Base-by-base conservation (phyloP, 176 grass and related monocot species). In the Elaeis guineensis region DNA sequence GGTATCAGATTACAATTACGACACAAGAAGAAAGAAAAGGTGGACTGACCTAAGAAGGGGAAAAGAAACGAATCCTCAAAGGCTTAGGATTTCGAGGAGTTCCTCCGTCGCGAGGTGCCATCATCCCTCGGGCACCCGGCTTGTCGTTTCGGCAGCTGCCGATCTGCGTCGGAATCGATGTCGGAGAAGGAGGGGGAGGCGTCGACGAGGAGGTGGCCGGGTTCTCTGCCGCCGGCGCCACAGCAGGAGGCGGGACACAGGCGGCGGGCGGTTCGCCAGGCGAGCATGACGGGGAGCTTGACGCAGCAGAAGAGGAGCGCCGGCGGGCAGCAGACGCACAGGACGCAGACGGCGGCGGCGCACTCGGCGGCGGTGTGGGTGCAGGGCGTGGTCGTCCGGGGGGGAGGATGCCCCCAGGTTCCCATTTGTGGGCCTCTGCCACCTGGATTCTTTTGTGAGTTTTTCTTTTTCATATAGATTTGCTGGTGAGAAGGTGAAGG, bases 281-380 rank as follows among this genome's bases (percentile, higher is more conserved):
- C 85, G 73, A 62, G 62, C 52, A 69, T 68, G 66, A 86, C 25
- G 7, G 90, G 85, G 9, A 75, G 72, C 51, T 78, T 70, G 75
- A 73, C 60, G 64, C 78, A 78, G 82, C 82, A 83, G 75, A 78
- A 85, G 58, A 76, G 66, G 64, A 75, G 66, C 39, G 72, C 69
- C 57, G 85, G 64, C 4, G 85, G 85, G 5, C 87, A 72, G 74
- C 85, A 95, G 69, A 78, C 73, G 75, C 90, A 95, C 1, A 95
- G 59, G 57, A 82, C 57, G 75, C 85, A 89, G 72, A 72, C 75
- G 7, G 69, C 62, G 4, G 56, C 66, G 44, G 73, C 85, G 74
- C 90, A 89, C 69, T 95, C 90, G 56, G 66, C 82, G 26, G 80
- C 82, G 25, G 59, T 66, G 28, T 71, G 21, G 62, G 44, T 21